Base-by-base conservation (phyloP, 495 filamentous ascomycete species). In the Penicillium crystallinum region DNA sequence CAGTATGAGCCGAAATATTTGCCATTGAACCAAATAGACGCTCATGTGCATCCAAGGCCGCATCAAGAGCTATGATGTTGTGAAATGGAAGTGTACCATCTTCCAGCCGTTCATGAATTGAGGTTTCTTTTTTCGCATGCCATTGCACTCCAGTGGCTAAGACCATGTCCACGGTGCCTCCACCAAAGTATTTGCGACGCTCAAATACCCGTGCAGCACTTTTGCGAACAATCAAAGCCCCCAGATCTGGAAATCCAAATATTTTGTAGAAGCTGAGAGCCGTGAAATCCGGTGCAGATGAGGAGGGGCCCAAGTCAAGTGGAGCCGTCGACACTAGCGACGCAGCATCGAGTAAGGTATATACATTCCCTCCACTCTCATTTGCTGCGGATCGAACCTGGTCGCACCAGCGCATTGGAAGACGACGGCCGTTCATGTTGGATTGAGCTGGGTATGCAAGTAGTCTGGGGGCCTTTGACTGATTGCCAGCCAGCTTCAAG, bases 231-330 rank as follows among this genome's bases (percentile, higher is more conserved):
- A 97, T 86, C 64, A 97, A 72, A 4, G 85, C 92, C 6, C 92
- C 92, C 0, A 97, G 71, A 61, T 97, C 89, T 0, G 92, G 92
- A 59, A 96, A 96, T 4, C 92, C 92, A 65, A 97, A 97, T 19
- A 97, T 93, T 68, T 97, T 97, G 68, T 96, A 95, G 59, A 97
- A 90, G 72, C 90, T 95, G 19, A 97, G 63, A 0, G 88, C 89
- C 4, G 85, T 89, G 55, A 96, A 97, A 59, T 97, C 92, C 0
- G 92, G 90, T 1, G 88, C 86, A 1, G 61, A 55, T 7, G 73
- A 67, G 7, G 72, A 59, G 56, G 85, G 66, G 45, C 82, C 77
- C 19, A 97, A 64, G 63, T 95, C 83, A 19, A 96, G 72, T 0
- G 84, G 83, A 6, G 87, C 76, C 2, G 91, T 95, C 8, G 89